phyloP scores from a whole-genome alignment of 306 rosid species.

The Sophora flavescens region DNA sequence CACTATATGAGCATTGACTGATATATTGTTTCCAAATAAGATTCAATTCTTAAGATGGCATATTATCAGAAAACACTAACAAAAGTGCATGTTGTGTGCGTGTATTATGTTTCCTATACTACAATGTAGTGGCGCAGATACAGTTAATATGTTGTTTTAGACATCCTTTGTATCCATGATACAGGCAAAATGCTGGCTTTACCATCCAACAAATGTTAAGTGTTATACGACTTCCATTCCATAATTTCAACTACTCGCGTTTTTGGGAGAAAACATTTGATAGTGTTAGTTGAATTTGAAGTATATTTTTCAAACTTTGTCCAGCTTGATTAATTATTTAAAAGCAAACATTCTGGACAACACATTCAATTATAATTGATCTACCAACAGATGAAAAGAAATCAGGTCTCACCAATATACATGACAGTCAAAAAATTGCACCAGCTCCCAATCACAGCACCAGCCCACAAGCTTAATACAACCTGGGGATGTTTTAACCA shows the following conservation, averaged over 20 bases:
- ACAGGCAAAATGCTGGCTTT: background rate
- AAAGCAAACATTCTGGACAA: background rate
- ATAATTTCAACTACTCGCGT: background rate
- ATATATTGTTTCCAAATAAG: background rate
- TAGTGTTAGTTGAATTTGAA: background rate
- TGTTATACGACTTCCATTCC: background rate
- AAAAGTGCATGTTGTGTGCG: background rate
- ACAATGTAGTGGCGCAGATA: background rate
- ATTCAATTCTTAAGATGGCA: background rate
- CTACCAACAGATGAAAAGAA: conserved; percentile 26
- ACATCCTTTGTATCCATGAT: background rate
- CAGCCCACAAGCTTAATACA: conserved; percentile 69
- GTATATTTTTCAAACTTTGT: background rate
- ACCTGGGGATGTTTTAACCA: conserved; percentile 56
- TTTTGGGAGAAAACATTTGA: background rate
- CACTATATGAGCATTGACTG: background rate
- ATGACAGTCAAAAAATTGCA: conserved; percentile 88
- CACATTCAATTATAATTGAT: background rate
- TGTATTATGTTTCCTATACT: background rate
- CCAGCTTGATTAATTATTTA: background rate
- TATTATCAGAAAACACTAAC: background rate
- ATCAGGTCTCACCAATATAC: conserved; percentile 66
- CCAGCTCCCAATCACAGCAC: conserved; percentile 91
- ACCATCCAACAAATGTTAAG: conserved; percentile 16
- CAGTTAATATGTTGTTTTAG: background rate